These are phyloP conservation scores for Pleodorina starrii DNA, from an alignment of 139 green algal species.

Conservation along the genomic window DNA sequence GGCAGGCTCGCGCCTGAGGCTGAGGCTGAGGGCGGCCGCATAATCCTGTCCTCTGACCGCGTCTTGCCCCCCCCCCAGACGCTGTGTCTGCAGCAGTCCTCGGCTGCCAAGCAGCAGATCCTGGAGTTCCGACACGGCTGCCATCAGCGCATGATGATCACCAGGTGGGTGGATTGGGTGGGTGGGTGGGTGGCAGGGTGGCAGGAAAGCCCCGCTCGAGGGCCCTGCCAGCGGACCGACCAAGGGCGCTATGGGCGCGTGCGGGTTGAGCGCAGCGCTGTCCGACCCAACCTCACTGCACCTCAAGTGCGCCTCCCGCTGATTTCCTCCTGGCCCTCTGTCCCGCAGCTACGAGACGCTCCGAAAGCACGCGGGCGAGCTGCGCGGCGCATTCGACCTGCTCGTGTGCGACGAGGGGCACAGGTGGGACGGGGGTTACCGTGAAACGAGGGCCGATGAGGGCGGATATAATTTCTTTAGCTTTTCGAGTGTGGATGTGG, in stretches of 20 bases:
- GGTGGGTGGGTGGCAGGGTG: too few species aligned
- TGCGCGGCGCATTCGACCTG: conserved; percentile 76
- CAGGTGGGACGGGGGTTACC: conserved; percentile 25
- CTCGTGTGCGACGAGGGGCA: conserved; percentile 91
- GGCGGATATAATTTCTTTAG: too few species aligned
- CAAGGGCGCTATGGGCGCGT: too few species aligned
- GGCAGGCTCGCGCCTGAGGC: too few species aligned
- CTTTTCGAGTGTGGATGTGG: too few species aligned
- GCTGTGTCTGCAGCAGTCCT: conserved; percentile 40
- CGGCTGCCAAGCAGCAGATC: conserved; percentile 41
- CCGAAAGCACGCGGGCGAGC: conserved; percentile 67
- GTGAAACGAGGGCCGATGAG: background rate
- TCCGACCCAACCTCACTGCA: too few species aligned
- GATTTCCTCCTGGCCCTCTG: too few species aligned
- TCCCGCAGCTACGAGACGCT: conserved; percentile 62
- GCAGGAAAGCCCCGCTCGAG: too few species aligned
- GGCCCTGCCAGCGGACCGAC: too few species aligned
- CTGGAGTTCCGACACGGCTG: conserved; percentile 49
- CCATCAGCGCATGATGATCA: conserved; percentile 47
- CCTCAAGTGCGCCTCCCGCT: too few species aligned
- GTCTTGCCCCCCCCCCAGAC: conserved; percentile 38
- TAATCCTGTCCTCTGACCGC: background rate
- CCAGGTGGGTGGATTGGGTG: conserved; percentile 13
- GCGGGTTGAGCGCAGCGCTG: too few species aligned
- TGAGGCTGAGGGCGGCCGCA: too few species aligned